phyloP scores from a whole-genome alignment of 371 early-diverging fungal species.

The Mortierella sp. region DNA sequence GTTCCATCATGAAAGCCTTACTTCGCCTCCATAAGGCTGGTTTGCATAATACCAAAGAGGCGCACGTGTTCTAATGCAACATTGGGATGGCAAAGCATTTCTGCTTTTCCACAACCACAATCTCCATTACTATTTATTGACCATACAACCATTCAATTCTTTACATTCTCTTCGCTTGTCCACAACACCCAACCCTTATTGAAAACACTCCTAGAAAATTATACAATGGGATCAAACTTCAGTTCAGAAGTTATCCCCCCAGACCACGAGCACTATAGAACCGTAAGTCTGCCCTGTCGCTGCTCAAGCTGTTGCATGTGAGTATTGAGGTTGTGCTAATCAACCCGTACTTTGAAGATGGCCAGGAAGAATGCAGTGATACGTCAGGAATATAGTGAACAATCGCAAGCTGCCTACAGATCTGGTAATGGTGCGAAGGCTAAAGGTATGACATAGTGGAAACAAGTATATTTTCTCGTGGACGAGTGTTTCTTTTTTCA shows the following conservation, averaged over 20 bases:
- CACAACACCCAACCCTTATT: no score
- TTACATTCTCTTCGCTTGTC: no score
- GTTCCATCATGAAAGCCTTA: no score
- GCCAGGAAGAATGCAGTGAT: constrained; percentile 26
- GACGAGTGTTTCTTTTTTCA: background rate
- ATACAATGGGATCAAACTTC: constrained; percentile 23
- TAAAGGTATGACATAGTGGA: constrained; percentile 21
- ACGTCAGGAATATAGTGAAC: constrained; percentile 24
- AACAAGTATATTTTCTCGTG: background rate
- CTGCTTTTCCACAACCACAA: no score
- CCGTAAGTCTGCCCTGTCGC: constrained; percentile 11
- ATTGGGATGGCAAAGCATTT: no score
- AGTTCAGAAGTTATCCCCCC: constrained; percentile 16
- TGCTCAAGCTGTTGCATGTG: background rate
- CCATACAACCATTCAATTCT: no score
- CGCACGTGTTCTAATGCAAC: no score
- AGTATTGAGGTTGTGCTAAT: background rate
- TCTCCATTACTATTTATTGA: no score
- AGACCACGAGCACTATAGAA: constrained; percentile 30
- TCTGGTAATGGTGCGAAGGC: constrained; percentile 39
- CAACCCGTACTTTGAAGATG: constrained; percentile 10
- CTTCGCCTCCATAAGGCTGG: no score
- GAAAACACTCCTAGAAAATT: no score
- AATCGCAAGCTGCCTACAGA: constrained; percentile 29
- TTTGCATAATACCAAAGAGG: no score